A percentile compares a stretch with the other conserved stretches of the same genome.
phyloP scores from a whole-genome alignment of 2,329 filamentous ascomycete species.

The Orbilia javanica region DNA sequence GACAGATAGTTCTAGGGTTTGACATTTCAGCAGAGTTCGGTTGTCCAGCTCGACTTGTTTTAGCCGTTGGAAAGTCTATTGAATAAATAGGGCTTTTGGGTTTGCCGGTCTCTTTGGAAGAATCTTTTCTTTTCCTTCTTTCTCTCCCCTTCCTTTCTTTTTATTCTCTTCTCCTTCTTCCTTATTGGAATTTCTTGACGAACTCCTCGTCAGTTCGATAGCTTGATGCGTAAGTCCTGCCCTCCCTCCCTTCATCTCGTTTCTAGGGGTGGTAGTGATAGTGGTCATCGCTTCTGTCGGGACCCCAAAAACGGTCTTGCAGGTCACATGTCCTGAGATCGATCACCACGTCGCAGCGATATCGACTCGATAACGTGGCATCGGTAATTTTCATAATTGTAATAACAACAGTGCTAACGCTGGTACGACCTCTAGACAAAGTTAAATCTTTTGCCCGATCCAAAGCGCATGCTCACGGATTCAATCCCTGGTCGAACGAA shows the following conservation, averaged over 20 bases:
- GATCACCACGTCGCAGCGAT: not conserved
- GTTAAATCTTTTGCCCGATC: conserved; percentile 59
- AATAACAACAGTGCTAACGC: not conserved
- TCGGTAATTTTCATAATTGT: not conserved
- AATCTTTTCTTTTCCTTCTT: conserved; percentile 15
- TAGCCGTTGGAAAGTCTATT: conserved; percentile 12
- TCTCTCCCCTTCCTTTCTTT: not conserved
- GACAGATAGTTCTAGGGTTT: not conserved
- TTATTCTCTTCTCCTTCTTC: conserved; percentile 27
- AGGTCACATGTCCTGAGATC: conserved; percentile 17
- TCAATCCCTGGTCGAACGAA: conserved; percentile 58
- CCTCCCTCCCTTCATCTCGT: not conserved
- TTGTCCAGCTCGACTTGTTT: not conserved
- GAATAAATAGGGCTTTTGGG: conserved; percentile 33
- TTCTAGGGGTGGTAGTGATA: not conserved
- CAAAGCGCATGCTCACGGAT: conserved; percentile 60
- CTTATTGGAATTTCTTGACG: conserved; percentile 49
- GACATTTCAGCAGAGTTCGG: conserved; percentile 6
- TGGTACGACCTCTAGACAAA: conserved; percentile 33
- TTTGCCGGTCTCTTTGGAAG: conserved; percentile 12
- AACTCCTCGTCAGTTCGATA: conserved; percentile 59
- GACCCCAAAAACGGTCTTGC: conserved; percentile 21
- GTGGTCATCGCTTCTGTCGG: conserved; percentile 25
- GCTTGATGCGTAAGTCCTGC: conserved; percentile 56
- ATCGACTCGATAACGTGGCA: not conserved